These are phyloP conservation scores for Arthrobotrys pseudoclavata DNA, from an alignment of 2,329 filamentous ascomycete genomes.

Conservation along the genomic window DNA sequence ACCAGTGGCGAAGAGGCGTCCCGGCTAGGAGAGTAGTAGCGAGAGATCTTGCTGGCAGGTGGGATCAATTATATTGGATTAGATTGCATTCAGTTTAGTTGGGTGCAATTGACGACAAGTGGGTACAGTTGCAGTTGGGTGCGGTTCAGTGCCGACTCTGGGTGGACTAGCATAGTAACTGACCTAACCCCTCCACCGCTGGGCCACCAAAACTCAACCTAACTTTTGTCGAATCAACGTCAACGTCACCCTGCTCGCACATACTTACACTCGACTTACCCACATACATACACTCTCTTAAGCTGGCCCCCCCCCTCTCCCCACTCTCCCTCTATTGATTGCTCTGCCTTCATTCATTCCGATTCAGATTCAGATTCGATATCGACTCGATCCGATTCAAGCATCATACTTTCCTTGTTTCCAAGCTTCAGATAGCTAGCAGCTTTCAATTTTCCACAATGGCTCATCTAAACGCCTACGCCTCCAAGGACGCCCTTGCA, in stretches of 20 bases:
- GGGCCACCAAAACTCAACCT: constrained; percentile 19
- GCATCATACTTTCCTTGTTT: constrained; percentile 16
- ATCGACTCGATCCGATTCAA: constrained; percentile 7
- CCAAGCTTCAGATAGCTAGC: not conserved
- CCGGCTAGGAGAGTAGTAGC: constrained; percentile 39
- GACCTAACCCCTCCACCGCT: not conserved
- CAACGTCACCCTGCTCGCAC: constrained; percentile 49
- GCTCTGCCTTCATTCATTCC: constrained; percentile 7
- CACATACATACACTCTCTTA: constrained; percentile 17
- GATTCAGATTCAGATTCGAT: not conserved
- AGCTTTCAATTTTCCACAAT: constrained; percentile 66
- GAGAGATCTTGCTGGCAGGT: constrained; percentile 41
- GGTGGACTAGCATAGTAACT: not conserved
- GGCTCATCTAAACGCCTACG: constrained; percentile 80
- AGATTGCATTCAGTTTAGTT: constrained; percentile 28
- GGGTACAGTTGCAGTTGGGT: no score
- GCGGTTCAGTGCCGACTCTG: not conserved
- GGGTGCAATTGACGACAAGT: not conserved
- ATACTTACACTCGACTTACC: not conserved
- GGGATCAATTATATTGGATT: constrained; percentile 11
- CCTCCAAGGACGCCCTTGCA: constrained; percentile 78
- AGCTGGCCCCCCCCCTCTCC: not conserved
- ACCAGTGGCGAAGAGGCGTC: constrained; percentile 17
- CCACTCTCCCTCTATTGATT: constrained; percentile 15
- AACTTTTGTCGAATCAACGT: constrained; percentile 32